Percentiles rank a stretch among this genome's conserved stretches.
These are phyloP conservation scores for Hypoxylon sp. DNA, from an alignment of 2,329 filamentous ascomycete species.

Conservation along the genomic window DNA sequence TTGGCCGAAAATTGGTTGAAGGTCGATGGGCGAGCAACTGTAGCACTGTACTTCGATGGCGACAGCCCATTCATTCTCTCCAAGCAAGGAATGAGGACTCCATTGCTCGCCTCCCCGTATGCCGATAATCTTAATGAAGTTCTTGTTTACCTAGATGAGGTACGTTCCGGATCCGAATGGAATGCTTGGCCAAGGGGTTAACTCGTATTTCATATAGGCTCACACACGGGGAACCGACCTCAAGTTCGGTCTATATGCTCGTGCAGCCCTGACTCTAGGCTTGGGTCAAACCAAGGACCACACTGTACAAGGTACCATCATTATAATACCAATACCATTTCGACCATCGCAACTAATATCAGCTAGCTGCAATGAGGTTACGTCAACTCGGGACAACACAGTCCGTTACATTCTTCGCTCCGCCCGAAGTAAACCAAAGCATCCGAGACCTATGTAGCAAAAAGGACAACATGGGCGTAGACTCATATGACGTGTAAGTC, in stretches of 20 bases:
- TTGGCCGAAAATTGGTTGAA: conserved; percentile 67
- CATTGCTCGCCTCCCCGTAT: conserved; percentile 68
- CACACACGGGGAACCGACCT: conserved; percentile 74
- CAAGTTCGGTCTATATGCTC: conserved; percentile 63
- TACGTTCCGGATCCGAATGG: conserved; percentile 20
- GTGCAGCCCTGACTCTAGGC: conserved; percentile 69
- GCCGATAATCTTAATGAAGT: conserved; percentile 66
- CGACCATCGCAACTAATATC: conserved; percentile 20
- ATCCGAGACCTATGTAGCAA: conserved; percentile 65
- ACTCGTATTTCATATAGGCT: conserved; percentile 51
- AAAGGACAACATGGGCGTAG: conserved; percentile 46
- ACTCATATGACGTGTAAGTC: conserved; percentile 64
- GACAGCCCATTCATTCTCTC: conserved; percentile 64
- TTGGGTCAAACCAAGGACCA: conserved; percentile 72
- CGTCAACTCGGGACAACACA: conserved; percentile 71
- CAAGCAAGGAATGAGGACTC: conserved; percentile 55
- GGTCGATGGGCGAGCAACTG: conserved; percentile 60
- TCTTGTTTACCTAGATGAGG: conserved; percentile 72
- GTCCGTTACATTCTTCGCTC: conserved; percentile 63
- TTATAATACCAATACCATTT: conserved; percentile 4
- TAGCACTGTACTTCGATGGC: conserved; percentile 69
- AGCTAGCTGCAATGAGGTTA: conserved; percentile 74
- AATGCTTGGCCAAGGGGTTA: neutral
- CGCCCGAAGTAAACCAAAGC: conserved; percentile 72
- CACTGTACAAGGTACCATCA: conserved; percentile 68